Evolutionary conservation across 192 early-diverging fungal genomes (phyloP).

Genomic region (Backusella parvicylindrica): DNA sequence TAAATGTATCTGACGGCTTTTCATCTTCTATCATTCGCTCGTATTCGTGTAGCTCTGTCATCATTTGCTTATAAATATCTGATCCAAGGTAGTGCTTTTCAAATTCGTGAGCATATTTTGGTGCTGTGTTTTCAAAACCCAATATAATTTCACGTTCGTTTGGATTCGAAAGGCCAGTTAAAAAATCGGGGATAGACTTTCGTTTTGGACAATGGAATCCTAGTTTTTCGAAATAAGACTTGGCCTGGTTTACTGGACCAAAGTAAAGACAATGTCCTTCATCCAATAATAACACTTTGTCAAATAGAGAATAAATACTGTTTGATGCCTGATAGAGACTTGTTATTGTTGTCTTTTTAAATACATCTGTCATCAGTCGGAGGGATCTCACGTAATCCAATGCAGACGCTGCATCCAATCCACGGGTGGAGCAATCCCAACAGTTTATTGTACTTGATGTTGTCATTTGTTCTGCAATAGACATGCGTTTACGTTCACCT

Average conservation of each 20-base stretch:
- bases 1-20: constrained; percentile 29
- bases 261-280: constrained; percentile 67
- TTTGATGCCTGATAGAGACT: constrained; percentile 69
- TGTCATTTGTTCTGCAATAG: constrained; percentile 73
- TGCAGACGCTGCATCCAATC: constrained; percentile 77
- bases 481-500: constrained; percentile 74
- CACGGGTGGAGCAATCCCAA: constrained; percentile 62
- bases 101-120: constrained; percentile 60
- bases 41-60: constrained; percentile 41
- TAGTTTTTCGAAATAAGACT: constrained; percentile 57
- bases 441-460: constrained; percentile 51
- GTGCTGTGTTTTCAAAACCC: constrained; percentile 57
- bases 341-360: constrained; percentile 55
- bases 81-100: constrained; percentile 50
- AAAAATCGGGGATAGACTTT: constrained; percentile 67
- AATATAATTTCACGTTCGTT: constrained; percentile 45
- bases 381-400: constrained; percentile 74
- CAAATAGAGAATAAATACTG: constrained; percentile 71
- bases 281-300: constrained; percentile 64
- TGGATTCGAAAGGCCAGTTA: constrained; percentile 65
- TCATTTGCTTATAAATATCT: constrained; percentile 32
- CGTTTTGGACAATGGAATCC: constrained; percentile 61
- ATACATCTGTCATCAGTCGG: constrained; percentile 66
- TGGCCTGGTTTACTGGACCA: constrained; percentile 56
- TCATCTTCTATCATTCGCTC: constrained; percentile 25